These are phyloP conservation scores for Diospyros kaki DNA, from an alignment of 148 eudicot genomes.

Conservation along the genomic window DNA sequence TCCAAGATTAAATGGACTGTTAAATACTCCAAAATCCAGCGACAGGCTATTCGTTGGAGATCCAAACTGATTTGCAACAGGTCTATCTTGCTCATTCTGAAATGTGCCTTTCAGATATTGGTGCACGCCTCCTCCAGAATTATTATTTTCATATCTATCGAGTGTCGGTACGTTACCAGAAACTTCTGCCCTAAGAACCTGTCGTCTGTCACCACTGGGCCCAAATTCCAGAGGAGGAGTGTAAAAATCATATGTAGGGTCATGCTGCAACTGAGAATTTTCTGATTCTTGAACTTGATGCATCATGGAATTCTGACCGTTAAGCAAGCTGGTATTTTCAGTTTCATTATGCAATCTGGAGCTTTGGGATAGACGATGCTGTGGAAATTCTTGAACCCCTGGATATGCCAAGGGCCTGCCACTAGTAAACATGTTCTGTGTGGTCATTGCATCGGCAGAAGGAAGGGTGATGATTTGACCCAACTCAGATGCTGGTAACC, in stretches of 20 bases:
- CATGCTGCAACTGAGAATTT: constrained; percentile 35
- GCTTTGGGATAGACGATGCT: constrained; percentile 7
- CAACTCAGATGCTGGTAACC: constrained; percentile 32
- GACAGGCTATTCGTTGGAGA: constrained; percentile 52
- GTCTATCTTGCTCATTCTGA: constrained; percentile 38
- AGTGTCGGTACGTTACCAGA: constrained; percentile 28
- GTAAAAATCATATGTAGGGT: constrained; percentile 29
- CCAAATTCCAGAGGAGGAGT: constrained; percentile 38
- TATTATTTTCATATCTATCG: constrained; percentile 30
- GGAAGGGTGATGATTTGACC: constrained; percentile 30
- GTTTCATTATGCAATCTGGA: constrained; percentile 13
- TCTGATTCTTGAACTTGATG: constrained; percentile 12
- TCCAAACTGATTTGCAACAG: constrained; percentile 38
- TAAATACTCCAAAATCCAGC: constrained; percentile 40
- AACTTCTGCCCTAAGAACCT: constrained; percentile 27
- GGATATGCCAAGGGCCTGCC: constrained; percentile 30
- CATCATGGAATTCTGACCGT: constrained; percentile 11
- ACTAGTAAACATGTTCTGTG: constrained; percentile 22
- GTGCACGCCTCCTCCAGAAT: constrained; percentile 32
- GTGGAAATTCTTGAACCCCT: constrained; percentile 22
- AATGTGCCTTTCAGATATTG: constrained; percentile 36
- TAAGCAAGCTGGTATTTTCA: constrained; percentile 7
- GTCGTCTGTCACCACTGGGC: constrained; percentile 27
- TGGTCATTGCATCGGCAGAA: constrained; percentile 29
- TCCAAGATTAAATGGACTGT: constrained; percentile 37